Conservation (phyloP, 305 asterid genomes). For the Fraxinus angustifolia region DNA sequence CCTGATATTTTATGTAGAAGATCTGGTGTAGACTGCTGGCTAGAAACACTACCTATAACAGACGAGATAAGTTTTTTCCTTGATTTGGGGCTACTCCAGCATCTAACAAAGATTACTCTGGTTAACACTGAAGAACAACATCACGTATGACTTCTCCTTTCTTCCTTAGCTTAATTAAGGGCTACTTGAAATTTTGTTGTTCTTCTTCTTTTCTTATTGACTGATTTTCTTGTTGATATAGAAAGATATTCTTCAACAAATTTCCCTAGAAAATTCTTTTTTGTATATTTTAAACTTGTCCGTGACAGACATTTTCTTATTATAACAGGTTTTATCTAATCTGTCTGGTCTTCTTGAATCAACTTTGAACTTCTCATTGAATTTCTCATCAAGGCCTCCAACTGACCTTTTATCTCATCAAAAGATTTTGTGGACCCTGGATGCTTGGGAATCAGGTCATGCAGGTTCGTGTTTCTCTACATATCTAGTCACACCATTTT, state of each 20-base stretch:
- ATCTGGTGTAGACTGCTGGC: conserved; percentile 57
- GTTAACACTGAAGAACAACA: conserved; percentile 50
- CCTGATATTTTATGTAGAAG: conserved; percentile 47
- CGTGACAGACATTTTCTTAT: conserved; percentile 1
- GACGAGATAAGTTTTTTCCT: conserved; percentile 71
- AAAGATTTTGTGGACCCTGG: conserved; percentile 71
- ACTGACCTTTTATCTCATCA: conserved; percentile 75
- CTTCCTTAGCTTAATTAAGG: conserved; percentile 10
- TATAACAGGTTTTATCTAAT: conserved; percentile 48
- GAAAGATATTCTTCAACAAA: neutral
- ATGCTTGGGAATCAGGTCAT: conserved; percentile 55
- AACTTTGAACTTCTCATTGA: conserved; percentile 52
- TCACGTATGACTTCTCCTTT: conserved; percentile 34
- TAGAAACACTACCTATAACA: conserved; percentile 52
- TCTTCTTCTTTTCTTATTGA: neutral
- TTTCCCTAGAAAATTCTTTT: neutral
- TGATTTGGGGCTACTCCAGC: conserved; percentile 62
- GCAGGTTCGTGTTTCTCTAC: conserved; percentile 41
- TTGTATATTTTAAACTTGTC: neutral
- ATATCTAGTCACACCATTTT: conserved; percentile 13
- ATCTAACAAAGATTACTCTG: conserved; percentile 44
- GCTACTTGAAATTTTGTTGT: neutral
- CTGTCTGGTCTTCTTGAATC: conserved; percentile 43
- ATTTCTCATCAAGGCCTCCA: conserved; percentile 71
- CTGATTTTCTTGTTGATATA: conserved; percentile 6